Evolutionary conservation across 2,329 filamentous ascomycete species (phyloP).

Genomic region (Pestalotiopsis sp.): DNA sequence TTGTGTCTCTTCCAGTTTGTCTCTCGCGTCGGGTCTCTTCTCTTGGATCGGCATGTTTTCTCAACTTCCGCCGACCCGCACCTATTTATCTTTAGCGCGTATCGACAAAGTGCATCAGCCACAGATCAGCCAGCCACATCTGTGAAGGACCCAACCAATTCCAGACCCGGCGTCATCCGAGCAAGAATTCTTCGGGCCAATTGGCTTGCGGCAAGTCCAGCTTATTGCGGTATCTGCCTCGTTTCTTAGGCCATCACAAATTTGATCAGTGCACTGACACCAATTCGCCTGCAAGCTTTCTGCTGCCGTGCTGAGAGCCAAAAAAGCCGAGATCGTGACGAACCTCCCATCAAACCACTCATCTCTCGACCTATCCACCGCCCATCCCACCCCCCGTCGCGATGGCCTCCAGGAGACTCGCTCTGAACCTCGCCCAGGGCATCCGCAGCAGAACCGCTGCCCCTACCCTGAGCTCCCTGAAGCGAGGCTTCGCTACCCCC

Average conservation of each 20-base stretch:
- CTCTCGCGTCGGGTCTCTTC: not conserved
- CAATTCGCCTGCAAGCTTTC: slow-evolving; percentile 4
- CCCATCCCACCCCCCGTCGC: slow-evolving; percentile 32
- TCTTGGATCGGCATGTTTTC: not conserved
- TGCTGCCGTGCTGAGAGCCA: slow-evolving; percentile 8
- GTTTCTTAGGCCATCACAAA: slow-evolving; percentile 25
- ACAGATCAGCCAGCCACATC: not conserved
- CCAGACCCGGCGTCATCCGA: slow-evolving; percentile 3
- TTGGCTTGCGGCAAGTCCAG: slow-evolving; percentile 7
- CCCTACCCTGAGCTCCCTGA: slow-evolving; percentile 75
- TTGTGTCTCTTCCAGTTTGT: too few species aligned
- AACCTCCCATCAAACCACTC: slow-evolving; percentile 55
- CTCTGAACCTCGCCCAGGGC: slow-evolving; percentile 89
- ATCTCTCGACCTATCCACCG: slow-evolving; percentile 48
- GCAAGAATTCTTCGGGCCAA: slow-evolving; percentile 8
- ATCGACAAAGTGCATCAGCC: not conserved
- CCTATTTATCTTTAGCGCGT: not conserved
- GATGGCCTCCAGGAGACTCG: slow-evolving; percentile 98
- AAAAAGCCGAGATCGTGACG: slow-evolving; percentile 25
- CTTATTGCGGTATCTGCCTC: slow-evolving; percentile 9
- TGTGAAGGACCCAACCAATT: not conserved
- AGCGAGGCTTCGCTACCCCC: slow-evolving; percentile 88
- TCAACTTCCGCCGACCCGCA: not conserved
- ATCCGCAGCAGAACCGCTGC: slow-evolving; percentile 86
- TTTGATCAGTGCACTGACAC: slow-evolving; percentile 8